Percentiles rank a stretch among this genome's conserved stretches.
Evolutionary conservation across 2,329 filamentous ascomycete species (phyloP).

Genomic region (Colletotrichum phormii): DNA sequence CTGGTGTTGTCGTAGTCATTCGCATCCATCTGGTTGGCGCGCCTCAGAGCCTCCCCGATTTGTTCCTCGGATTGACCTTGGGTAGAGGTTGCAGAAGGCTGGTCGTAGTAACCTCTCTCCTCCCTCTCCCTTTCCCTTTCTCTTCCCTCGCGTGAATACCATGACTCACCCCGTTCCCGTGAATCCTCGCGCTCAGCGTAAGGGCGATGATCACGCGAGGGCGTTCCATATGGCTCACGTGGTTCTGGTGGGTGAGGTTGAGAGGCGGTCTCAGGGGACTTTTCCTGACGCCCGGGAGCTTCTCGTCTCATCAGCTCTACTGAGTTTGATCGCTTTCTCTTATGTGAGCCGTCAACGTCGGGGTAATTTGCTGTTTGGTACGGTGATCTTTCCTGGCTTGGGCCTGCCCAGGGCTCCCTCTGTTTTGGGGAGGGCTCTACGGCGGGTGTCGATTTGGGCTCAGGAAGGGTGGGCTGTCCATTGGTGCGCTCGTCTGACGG

Average conservation of each 20-base stretch:
- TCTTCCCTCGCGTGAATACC: conserved; percentile 60
- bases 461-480: conserved; percentile 37
- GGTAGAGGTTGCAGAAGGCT: conserved; percentile 57
- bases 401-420: conserved; percentile 55
- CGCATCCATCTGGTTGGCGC: conserved; percentile 57
- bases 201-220: conserved; percentile 58
- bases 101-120: conserved; percentile 58
- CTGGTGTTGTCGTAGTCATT: conserved; percentile 65
- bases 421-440: conserved; percentile 44
- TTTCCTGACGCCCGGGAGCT: conserved; percentile 43
- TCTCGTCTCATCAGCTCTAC: conserved; percentile 59
- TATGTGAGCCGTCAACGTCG: conserved; percentile 64
- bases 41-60: conserved; percentile 56
- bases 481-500: conserved; percentile 48
- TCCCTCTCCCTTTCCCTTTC: conserved; percentile 60
- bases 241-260: conserved; percentile 48
- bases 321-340: conserved; percentile 78
- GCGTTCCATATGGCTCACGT: conserved; percentile 56
- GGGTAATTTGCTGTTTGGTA: conserved; percentile 54
- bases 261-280: conserved; percentile 48
- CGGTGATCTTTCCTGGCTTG: conserved; percentile 54
- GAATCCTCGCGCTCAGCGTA: conserved; percentile 54
- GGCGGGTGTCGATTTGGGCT: conserved; percentile 41
- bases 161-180: conserved; percentile 60
- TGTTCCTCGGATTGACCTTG: conserved; percentile 64